These are phyloP conservation scores for Verticillium dahliae DNA, from an alignment of 2,329 filamentous ascomycete genomes.

Conservation along the genomic window DNA sequence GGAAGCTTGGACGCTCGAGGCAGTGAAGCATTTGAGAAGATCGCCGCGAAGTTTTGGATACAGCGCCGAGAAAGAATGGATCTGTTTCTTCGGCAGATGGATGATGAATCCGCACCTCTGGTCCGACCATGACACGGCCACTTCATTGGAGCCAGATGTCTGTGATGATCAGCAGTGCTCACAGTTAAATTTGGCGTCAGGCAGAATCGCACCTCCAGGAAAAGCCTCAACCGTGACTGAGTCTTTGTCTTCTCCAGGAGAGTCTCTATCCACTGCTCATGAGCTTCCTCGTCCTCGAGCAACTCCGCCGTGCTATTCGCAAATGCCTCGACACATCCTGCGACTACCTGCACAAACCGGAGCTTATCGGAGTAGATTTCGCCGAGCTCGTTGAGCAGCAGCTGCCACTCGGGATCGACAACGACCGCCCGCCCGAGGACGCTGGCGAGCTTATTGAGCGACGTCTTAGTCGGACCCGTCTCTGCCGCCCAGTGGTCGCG, in stretches of 20 bases:
- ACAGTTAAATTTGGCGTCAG: no score
- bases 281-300: slow-evolving; percentile 28
- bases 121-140: slow-evolving; percentile 10
- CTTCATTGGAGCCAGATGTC: no score
- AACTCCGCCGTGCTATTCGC: slow-evolving; percentile 28
- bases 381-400: slow-evolving; percentile 30
- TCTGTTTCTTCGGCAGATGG: slow-evolving; percentile 2
- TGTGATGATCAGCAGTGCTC: no score
- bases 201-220: slow-evolving; percentile 25
- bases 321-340: slow-evolving; percentile 31
- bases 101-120: slow-evolving; percentile 7
- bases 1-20: slow-evolving; percentile 4
- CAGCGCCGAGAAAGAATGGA: slow-evolving; percentile 20
- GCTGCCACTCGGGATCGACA: slow-evolving; percentile 35
- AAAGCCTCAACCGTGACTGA: slow-evolving; percentile 21
- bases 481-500: slow-evolving; percentile 34
- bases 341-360: slow-evolving; percentile 27
- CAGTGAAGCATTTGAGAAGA: slow-evolving; percentile 28
- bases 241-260: slow-evolving; percentile 27
- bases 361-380: slow-evolving; percentile 30
- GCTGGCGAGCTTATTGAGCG: slow-evolving; percentile 22
- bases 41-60: slow-evolving; percentile 25
- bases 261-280: slow-evolving; percentile 33
- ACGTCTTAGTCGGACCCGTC: slow-evolving; percentile 22
- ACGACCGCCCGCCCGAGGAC: slow-evolving; percentile 31